Evolutionary conservation across 2,329 filamentous ascomycete species (phyloP), one percentile per base, ranked within the genome.

Genomic region (Dothideomycetidae sp.): DNA sequence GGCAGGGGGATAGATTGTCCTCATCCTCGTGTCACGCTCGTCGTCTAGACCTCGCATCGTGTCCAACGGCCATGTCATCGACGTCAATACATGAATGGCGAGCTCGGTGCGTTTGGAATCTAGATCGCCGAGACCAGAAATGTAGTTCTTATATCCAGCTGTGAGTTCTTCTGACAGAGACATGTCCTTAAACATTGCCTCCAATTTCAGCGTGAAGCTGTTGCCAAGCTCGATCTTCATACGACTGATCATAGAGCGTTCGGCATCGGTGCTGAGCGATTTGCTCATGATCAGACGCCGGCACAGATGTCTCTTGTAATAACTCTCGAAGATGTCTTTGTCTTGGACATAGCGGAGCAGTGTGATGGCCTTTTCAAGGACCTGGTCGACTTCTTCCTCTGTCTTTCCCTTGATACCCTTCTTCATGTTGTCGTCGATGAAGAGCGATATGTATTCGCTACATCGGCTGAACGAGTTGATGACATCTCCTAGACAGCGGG

Each of bases 121-220:
- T 2, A 60, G 59, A 36, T 70, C 68, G n/a, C 62, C 68, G 11
- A 60, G 69, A 51, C 55, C 74, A 57, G 55, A 70, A 57, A 76
- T 74, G 44, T 88, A 73, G 11, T 71, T 69, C 46, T 78, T 79
- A 62, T 92, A 96, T 39, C 71, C 75, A 10, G 74, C 62, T 0
- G 81, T 84, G 16, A 94, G 69, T 46, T 93, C 88, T 38, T 79
- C 75, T 0, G 86, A 94, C 10, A 86, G 75, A 11, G 78, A 75
- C 73, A 96, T 86, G 52, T 98, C 90, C 59, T 85, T 86, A 65
- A 98, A 94, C 85, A 98, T 96, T 46, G 85, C 81, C 54, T 98
- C 90, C 31, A 98, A 74, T 55, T 92, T 93, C 51, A 75, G 67
- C 0, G 90, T 96, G 55, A 96, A 96, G 48, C 85, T 78, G 55